phyloP scores from a whole-genome alignment of 1,139 yeast genomes.

The Pichia sp. region DNA sequence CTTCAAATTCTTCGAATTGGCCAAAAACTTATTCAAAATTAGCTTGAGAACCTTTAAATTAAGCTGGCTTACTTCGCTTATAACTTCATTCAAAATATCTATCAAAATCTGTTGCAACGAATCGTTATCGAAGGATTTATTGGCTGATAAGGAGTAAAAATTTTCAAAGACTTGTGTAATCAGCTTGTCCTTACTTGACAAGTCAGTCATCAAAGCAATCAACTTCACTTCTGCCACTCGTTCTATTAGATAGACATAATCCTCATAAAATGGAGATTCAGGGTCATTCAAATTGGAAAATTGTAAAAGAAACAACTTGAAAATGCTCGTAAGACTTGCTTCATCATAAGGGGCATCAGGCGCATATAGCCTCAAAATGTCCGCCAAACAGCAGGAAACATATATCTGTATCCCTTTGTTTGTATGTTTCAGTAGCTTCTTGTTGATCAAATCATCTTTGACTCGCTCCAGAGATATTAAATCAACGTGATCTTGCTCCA shows the following conservation, averaged over 20 bases:
- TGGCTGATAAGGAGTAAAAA: slow-evolving; percentile 52
- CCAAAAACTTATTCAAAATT: slow-evolving; percentile 51
- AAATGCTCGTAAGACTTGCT: slow-evolving; percentile 55
- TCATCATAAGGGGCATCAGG: slow-evolving; percentile 89
- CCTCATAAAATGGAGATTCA: slow-evolving; percentile 50
- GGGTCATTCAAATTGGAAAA: slow-evolving; percentile 53
- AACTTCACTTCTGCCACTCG: slow-evolving; percentile 74
- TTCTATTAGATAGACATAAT: slow-evolving; percentile 63
- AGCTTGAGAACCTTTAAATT: slow-evolving; percentile 60
- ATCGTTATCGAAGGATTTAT: slow-evolving; percentile 36
- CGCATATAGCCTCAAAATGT: slow-evolving; percentile 72
- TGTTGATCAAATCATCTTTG: slow-evolving; percentile 51
- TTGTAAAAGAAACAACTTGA: slow-evolving; percentile 59
- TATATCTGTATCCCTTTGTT: slow-evolving; percentile 70
- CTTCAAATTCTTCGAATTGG: slow-evolving; percentile 25
- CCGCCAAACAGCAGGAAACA: slow-evolving; percentile 72
- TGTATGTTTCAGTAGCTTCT: slow-evolving; percentile 55
- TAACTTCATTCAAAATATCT: slow-evolving; percentile 69
- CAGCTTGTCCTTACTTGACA: slow-evolving; percentile 57
- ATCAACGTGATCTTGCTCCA: slow-evolving; percentile 52
- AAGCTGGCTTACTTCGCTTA: slow-evolving; percentile 68
- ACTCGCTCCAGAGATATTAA: slow-evolving; percentile 41
- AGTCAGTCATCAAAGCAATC: slow-evolving; percentile 72
- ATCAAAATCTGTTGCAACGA: slow-evolving; percentile 57
- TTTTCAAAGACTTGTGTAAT: slow-evolving; percentile 56